Conservation (phyloP, 495 filamentous ascomycete species). For the Parathielavia appendiculata region DNA sequence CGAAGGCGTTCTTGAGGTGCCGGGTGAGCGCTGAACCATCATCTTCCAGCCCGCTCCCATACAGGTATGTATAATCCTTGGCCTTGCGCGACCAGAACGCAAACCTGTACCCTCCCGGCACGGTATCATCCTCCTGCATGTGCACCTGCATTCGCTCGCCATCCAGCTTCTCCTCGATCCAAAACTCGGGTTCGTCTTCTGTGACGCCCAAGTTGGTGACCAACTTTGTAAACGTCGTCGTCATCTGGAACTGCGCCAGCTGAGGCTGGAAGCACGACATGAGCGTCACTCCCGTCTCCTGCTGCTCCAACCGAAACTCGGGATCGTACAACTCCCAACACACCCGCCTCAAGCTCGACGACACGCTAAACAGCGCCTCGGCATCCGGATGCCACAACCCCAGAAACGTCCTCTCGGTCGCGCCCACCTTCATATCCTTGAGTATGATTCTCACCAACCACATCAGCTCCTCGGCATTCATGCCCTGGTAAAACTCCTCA, state of each 20-base stretch:
- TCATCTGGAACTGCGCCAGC: constrained; percentile 90
- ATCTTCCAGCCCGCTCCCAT: constrained; percentile 72
- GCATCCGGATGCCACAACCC: constrained; percentile 92
- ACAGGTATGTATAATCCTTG: constrained; percentile 95
- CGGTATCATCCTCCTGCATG: constrained; percentile 66
- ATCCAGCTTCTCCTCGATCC: constrained; percentile 98
- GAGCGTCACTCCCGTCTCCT: constrained; percentile 67
- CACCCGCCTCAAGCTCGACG: constrained; percentile 80
- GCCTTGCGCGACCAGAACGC: constrained; percentile 93
- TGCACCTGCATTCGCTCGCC: constrained; percentile 97
- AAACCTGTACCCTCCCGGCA: constrained; percentile 68
- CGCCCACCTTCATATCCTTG: constrained; percentile 96
- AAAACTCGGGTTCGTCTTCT: constrained; percentile 71
- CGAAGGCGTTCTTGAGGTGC: constrained; percentile 73
- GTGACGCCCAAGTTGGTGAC: constrained; percentile 64
- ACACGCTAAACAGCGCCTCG: constrained; percentile 84
- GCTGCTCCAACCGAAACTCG: constrained; percentile 63
- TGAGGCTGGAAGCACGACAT: constrained; percentile 99
- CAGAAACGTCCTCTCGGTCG: constrained; percentile 88
- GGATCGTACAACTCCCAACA: constrained; percentile 93
- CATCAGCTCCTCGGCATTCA: constrained; percentile 90
- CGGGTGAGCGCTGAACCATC: constrained; percentile 73
- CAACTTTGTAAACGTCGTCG: constrained; percentile 72
- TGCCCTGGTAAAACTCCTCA: constrained; percentile 74
- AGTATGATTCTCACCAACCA: constrained; percentile 95